These are phyloP conservation scores for Kurtzmaniella quercitrusa DNA, from an alignment of 1,139 yeast genomes.

Conservation along the genomic window DNA sequence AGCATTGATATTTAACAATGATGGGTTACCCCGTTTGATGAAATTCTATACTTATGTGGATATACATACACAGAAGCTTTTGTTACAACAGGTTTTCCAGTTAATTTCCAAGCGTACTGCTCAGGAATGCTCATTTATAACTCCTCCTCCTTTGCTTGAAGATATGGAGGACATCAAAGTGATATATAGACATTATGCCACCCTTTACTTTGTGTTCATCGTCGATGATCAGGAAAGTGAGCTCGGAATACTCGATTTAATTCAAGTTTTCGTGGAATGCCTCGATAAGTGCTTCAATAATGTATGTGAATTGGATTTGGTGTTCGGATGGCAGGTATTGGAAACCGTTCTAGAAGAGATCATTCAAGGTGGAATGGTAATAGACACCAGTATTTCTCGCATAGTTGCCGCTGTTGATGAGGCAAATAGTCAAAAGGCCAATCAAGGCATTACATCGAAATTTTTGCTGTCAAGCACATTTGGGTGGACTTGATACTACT, in stretches of 20 bases:
- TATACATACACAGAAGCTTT: constrained; percentile 65
- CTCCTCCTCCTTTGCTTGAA: constrained; percentile 73
- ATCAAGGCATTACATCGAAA: constrained; percentile 2
- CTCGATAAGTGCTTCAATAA: constrained; percentile 88
- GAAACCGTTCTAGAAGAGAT: constrained; percentile 91
- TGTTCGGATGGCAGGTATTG: constrained; percentile 95
- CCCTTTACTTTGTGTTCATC: constrained; percentile 87
- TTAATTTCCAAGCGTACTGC: constrained; percentile 64
- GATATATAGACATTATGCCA: constrained; percentile 91
- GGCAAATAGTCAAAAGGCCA: constrained; percentile 47
- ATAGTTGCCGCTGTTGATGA: constrained; percentile 80
- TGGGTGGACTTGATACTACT: constrained; percentile 5
- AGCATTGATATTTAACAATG: constrained; percentile 84
- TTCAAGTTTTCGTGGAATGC: constrained; percentile 95
- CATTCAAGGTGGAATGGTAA: constrained; percentile 98
- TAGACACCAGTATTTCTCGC: constrained; percentile 80
- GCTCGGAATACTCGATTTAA: constrained; percentile 85
- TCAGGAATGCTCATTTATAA: constrained; percentile 75
- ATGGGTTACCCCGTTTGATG: constrained; percentile 87
- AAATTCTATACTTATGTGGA: constrained; percentile 93
- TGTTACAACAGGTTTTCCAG: constrained; percentile 72
- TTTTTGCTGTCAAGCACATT: constrained; percentile 5
- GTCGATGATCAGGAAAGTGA: constrained; percentile 97
- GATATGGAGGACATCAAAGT: constrained; percentile 80
- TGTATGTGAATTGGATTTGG: constrained; percentile 92